Evolutionary conservation across 768 basidiomycete species (phyloP).

Genomic region (Russula foetens): DNA sequence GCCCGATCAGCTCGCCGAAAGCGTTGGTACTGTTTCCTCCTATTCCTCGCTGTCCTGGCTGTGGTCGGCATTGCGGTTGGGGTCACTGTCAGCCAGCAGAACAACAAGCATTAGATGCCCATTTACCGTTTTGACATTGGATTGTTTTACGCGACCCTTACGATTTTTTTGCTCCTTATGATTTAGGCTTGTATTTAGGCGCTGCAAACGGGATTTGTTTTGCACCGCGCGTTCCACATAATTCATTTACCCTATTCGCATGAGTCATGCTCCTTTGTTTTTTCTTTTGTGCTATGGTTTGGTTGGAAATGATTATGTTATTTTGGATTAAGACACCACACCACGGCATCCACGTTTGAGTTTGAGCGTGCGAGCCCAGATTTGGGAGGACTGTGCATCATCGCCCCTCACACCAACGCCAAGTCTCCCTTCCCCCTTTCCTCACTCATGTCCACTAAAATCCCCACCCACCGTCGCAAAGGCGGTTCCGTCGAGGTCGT

Average conservation of each 20-base stretch:
- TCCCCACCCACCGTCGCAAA: constrained; percentile 29
- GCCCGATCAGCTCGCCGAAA: constrained; percentile 68
- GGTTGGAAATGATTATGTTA: no score
- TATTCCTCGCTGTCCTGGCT: constrained; percentile 45
- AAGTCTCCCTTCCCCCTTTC: neutral
- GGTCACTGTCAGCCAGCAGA: constrained; percentile 26
- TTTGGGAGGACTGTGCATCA: neutral
- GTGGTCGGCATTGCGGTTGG: constrained; percentile 56
- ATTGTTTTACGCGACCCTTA: neutral
- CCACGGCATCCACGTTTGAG: neutral
- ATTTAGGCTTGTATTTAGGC: constrained; percentile 5
- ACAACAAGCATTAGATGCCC: constrained; percentile 3
- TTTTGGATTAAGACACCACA: no score
- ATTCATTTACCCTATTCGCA: constrained; percentile 2
- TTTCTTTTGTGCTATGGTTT: neutral
- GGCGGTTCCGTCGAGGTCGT: constrained; percentile 58
- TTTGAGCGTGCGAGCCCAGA: no score
- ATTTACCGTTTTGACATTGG: constrained; percentile 4
- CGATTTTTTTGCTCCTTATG: constrained; percentile 2
- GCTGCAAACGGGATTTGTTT: neutral
- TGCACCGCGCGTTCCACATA: constrained; percentile 3
- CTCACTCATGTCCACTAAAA: constrained; percentile 16
- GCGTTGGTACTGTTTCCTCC: constrained; percentile 80
- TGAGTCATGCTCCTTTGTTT: neutral
- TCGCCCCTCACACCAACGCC: neutral